Evolutionary conservation across 495 filamentous ascomycete species (phyloP), one percentile per base, ranked within the genome.

Genomic region (Halenospora varia): DNA sequence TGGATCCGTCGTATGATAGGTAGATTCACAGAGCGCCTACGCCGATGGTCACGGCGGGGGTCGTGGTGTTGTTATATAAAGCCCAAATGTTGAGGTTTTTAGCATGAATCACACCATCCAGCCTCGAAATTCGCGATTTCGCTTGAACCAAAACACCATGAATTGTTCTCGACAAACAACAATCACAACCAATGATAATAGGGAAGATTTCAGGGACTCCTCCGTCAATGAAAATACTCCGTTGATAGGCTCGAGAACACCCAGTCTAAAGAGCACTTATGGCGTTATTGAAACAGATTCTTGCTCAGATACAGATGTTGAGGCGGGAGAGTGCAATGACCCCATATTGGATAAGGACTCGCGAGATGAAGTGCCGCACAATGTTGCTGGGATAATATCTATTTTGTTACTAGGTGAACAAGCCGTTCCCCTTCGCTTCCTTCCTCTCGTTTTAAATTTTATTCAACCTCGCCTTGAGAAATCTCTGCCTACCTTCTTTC

Each of bases 311-410:
- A 35, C 29, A 35, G 29, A 35, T 35, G 29, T 35, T 35, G 29
- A 35, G 13, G 29, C 29, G 6, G 29, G 29, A 4, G 13, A 13
- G 6, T 35, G 29, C 29, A 13, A 35, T 13, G 13, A 13, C 29
- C 29, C 29, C 29, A 6, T 35, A 13, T 35, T 35, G 29, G 29
- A 35, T 13, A 35, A 35, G 13, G 13, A 13, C 13, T 13, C 29
- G 4, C 6, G 13, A 17, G 4, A 6, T 4, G 52, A 55, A 18
- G 6, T 20, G n/a, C 39, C 52, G 1, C 19, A 10, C n/a, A 55
- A 55, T 47, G 46, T 55, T 29, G 42, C 40, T 2, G 52, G 52
- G 22, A 40, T 55, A 2, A 55, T 55, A 11, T 55, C 52, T 1
- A 42, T 55, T 26, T 23, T 55, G 8, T 22, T 55, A 13, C 22